Evolutionary conservation across 177 flowering plant genomes (phyloP), one percentile per base, ranked within the genome.

Genomic region (Vitis hybrid): DNA sequence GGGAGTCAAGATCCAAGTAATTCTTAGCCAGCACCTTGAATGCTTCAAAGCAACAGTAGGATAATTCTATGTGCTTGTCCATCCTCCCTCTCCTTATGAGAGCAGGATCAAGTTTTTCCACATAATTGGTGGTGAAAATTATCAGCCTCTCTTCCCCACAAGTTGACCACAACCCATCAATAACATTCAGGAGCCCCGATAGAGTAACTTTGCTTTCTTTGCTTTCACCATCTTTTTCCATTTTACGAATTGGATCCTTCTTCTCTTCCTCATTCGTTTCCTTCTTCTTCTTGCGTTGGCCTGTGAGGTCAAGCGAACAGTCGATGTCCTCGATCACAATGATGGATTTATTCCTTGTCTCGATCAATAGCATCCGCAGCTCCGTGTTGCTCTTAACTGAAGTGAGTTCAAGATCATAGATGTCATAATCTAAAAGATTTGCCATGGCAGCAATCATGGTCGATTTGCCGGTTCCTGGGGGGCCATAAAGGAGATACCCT

Each of bases 391-490:
- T 79, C 73, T 75, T 81, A 9, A 88, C 92, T 3, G 90, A 60
- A 1, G 94, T 90, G 30, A 90, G 55, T 60, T 90, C 94, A 51
- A 87, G 85, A 76, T 90, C 92, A 75, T 83, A 90, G 2, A 90
- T 70, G 63, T 88, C 91, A 50, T 86, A 88, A 15, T 81, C 61
- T 69, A 90, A 46, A 5, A 80, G 70, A 62, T 88, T 86, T 0
- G 92, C 89, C 78, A 89, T 89, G 27, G 93, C 90, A 0, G 90
- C 84, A 12, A 89, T 81, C 91, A 89, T 86, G 21, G 82, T 83
- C 0, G 93, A 85, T 60, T 89, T 89, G 2, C 92, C 92, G 0
- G 92, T 87, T 1, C 90, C 90, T 0, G 92, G 92, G 13, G 92
- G 92, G 10, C 90, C 93, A 46, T 81, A 74, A 0, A 89, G 79